These are phyloP conservation scores for Globisporangium parvum DNA, from an alignment of 352 stramenopile genomes.

Conservation along the genomic window DNA sequence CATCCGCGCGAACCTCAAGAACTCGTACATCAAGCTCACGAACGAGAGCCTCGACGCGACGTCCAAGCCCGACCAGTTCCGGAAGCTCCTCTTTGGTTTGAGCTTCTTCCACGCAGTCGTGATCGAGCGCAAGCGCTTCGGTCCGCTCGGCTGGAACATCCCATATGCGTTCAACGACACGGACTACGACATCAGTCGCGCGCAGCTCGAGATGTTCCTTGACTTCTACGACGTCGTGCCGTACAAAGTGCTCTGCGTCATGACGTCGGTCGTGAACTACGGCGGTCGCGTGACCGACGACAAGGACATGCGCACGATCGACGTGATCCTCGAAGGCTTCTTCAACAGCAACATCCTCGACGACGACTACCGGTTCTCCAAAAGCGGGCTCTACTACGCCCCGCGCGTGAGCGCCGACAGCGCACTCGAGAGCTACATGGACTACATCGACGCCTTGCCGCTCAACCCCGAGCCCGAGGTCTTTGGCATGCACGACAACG, in stretches of 20 bases:
- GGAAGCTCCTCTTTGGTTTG: constrained; percentile 62
- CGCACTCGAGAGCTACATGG: constrained; percentile 71
- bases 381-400: constrained; percentile 67
- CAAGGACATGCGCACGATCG: constrained; percentile 86
- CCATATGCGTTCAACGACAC: constrained; percentile 88
- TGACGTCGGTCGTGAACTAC: constrained; percentile 90
- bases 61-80: constrained; percentile 23
- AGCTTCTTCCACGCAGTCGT: constrained; percentile 59
- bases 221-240: constrained; percentile 81
- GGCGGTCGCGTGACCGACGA: constrained; percentile 92
- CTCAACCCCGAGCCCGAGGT: constrained; percentile 90
- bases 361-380: constrained; percentile 58
- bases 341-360: constrained; percentile 72
- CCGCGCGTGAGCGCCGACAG: constrained; percentile 57
- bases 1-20: constrained; percentile 84
- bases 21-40: constrained; percentile 88
- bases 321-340: constrained; percentile 78
- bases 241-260: constrained; percentile 85
- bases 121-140: constrained; percentile 86
- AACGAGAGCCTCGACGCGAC: constrained; percentile 42
- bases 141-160: constrained; percentile 87
- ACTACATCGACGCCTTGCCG: constrained; percentile 83
- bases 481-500: constrained; percentile 94
- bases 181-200: constrained; percentile 71
- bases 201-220: constrained; percentile 90